Evolutionary conservation across 1,284 basidiomycete genomes (phyloP), one percentile per base, ranked within the genome.

Genomic region (Meripilus lineatus): DNA sequence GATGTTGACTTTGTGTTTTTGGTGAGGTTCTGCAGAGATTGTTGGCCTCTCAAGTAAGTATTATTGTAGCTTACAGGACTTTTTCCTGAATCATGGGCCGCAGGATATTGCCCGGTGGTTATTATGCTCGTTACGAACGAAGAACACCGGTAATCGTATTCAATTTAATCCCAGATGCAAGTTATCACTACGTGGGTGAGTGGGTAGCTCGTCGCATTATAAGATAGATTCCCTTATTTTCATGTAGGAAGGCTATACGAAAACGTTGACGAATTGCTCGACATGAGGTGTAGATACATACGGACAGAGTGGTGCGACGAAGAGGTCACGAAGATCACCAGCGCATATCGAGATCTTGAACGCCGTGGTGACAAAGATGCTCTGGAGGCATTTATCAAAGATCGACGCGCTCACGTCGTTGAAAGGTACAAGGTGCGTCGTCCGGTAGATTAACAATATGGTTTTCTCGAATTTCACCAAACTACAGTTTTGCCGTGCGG

Each of bases 31-130:
- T 48, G 49, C 36, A 37, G 38, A 4, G 36, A 42, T 6, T 50
- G 49, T 33, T 45, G 40, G 22, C 37, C 45, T 13, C 23, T 23
- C 2, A 47, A 50, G 49, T 50, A 21, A 41, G 46, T n/a, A n/a
- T n/a, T n/a, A 38, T 13, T 25, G 13, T 11, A 24, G 17, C 17
- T 13, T 21, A 7, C 22, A 44, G 36, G 8, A 13, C n/a, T 24
- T 17, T 34, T 2, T 34, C 10, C 28, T 10, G 10, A 23, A 21
- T 40, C 10, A 33, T 43, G 18, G 20, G 32, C 6, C 35, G 18
- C 22, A 36, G 42, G 17, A 10, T 30, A 30, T 10, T 30, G 34
- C 18, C 10, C 34, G n/a, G n/a, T n/a, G n/a, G n/a, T 36, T 36
- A 10, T 10, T 36, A 17, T 36, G 11, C 18, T 15, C 24, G 43